Evolutionary conservation across 108 stramenopile species (phyloP).

Genomic region (Mediolabrus comicus): DNA sequence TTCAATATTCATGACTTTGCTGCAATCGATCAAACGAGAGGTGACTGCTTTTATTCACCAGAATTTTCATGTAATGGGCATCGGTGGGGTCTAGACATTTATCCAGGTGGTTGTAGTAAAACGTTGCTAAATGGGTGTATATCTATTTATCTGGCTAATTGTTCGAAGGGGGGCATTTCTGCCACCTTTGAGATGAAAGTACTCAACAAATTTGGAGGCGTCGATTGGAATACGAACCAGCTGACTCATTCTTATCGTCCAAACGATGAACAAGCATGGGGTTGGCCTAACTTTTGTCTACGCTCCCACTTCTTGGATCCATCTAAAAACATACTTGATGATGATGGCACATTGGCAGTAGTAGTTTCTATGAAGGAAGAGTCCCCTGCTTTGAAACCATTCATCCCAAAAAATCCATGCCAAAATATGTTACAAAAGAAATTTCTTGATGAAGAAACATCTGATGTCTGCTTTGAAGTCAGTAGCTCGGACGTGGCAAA

Average conservation of each 20-base stretch:
- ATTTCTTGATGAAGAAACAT: no score
- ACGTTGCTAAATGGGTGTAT: not conserved
- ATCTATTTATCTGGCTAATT: not conserved
- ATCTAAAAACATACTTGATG: no score
- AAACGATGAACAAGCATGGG: not conserved
- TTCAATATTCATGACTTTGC: no score
- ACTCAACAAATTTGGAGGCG: no score
- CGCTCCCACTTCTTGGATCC: not conserved
- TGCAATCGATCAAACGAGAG: no score
- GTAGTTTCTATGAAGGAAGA: not conserved
- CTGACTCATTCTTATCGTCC: not conserved
- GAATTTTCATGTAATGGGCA: slow-evolving; percentile 10
- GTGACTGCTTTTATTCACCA: no score
- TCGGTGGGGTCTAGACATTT: slow-evolving; percentile 45
- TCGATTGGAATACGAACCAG: no score
- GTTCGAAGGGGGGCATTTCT: not conserved
- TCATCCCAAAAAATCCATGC: not conserved
- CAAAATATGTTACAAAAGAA: no score
- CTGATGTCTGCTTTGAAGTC: no score
- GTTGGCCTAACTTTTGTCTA: not conserved
- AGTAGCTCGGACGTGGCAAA: not conserved
- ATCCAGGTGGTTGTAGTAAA: no score
- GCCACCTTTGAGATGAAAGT: not conserved
- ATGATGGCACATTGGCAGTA: not conserved
- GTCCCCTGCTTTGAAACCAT: not conserved